Evolutionary conservation across 2,329 filamentous ascomycete genomes (phyloP).

Genomic region (Pyrenochaeta sp.): DNA sequence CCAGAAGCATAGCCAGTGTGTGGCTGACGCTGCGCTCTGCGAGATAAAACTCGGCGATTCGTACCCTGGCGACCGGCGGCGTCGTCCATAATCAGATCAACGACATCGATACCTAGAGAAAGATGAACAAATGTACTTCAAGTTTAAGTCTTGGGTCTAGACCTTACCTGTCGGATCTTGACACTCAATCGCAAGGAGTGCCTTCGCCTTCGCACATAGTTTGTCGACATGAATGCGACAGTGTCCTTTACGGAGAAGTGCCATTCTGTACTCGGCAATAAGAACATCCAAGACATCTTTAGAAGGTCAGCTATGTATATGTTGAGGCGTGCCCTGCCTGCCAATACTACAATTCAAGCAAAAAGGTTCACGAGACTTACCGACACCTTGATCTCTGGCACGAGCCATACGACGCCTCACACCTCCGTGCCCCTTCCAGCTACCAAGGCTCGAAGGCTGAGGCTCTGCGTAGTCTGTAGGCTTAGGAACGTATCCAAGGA

Average conservation of each 20-base stretch:
- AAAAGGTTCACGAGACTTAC: conserved; percentile 11
- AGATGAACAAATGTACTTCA: neutral
- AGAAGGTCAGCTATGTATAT: neutral
- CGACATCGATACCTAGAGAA: conserved; percentile 30
- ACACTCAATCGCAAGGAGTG: conserved; percentile 28
- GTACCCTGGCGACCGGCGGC: neutral
- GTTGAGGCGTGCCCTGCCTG: neutral
- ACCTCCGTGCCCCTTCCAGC: conserved; percentile 13
- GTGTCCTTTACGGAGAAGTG: conserved; percentile 26
- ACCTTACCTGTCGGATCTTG: conserved; percentile 20
- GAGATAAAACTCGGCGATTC: neutral
- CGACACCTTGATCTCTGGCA: conserved; percentile 36
- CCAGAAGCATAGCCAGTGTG: neutral
- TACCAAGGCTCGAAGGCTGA: conserved; percentile 9
- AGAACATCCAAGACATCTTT: conserved; percentile 41
- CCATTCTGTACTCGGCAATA: conserved; percentile 26
- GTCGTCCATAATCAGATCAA: conserved; percentile 39
- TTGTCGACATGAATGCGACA: conserved; percentile 28
- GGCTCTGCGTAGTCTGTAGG: conserved; percentile 18
- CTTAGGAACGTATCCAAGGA: conserved; percentile 29
- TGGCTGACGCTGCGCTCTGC: no score
- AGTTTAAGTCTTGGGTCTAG: neutral
- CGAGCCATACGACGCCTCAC: conserved; percentile 37
- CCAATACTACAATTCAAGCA: neutral
- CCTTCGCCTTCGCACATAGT: conserved; percentile 20